phyloP scores from a whole-genome alignment of 1,284 basidiomycete genomes.

The Salmacisia buchloeana region DNA sequence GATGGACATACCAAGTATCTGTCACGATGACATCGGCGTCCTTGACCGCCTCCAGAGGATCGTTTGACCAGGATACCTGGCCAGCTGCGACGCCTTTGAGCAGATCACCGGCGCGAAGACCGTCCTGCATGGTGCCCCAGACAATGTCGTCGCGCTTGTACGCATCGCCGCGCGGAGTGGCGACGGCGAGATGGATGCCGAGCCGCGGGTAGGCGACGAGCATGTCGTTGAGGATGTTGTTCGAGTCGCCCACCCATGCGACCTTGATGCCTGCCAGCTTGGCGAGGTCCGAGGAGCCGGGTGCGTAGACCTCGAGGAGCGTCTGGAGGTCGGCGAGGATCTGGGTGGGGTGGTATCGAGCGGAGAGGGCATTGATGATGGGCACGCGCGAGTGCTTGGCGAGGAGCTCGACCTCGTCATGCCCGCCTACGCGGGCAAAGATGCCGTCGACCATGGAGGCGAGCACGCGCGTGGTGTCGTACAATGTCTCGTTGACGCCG shows the following conservation, averaged over 20 bases:
- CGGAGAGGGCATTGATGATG: constrained; percentile 90
- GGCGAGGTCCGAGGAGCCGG: constrained; percentile 16
- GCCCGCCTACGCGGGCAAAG: constrained; percentile 88
- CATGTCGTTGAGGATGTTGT: constrained; percentile 97
- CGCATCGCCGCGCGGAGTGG: constrained; percentile 62
- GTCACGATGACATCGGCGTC: constrained; percentile 91
- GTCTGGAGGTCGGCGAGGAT: constrained; percentile 89
- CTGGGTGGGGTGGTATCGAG: constrained; percentile 93
- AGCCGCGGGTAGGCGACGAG: constrained; percentile 86
- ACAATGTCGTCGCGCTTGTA: constrained; percentile 76
- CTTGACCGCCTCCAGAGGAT: constrained; percentile 78
- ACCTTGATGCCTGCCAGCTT: constrained; percentile 48
- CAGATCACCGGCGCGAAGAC: constrained; percentile 33
- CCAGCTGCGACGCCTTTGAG: constrained; percentile 32
- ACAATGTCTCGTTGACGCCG: constrained; percentile 83
- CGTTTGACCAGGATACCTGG: constrained; percentile 66
- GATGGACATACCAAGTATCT: constrained; percentile 35
- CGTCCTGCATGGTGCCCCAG: constrained; percentile 54
- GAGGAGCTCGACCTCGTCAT: constrained; percentile 87
- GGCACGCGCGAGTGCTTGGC: constrained; percentile 83
- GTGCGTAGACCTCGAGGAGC: constrained; percentile 62
- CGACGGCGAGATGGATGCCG: constrained; percentile 79
- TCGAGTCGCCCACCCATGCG: constrained; percentile 89
- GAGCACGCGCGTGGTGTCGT: constrained; percentile 75
- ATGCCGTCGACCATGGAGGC: constrained; percentile 94